Evolutionary conservation across 768 basidiomycete genomes (phyloP).

Genomic region (Gautieria morchelliformis): DNA sequence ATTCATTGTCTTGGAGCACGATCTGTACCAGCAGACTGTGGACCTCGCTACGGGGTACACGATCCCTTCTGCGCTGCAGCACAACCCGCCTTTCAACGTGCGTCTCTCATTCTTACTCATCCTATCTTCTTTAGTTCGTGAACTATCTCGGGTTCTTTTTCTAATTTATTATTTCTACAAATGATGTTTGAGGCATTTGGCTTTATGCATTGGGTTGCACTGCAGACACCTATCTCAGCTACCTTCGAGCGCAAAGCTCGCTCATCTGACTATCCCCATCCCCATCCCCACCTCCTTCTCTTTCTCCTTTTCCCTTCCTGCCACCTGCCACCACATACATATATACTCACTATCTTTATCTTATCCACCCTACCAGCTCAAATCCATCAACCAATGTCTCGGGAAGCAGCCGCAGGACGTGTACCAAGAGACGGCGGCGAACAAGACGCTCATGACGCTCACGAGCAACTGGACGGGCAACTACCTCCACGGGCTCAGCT

Average conservation of each 20-base stretch:
- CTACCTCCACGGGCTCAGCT: not conserved
- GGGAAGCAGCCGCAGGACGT: conserved; percentile 19
- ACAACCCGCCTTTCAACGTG: conserved; percentile 12
- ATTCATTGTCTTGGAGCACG: conserved; percentile 87
- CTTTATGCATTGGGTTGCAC: no score
- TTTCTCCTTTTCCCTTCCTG: no score
- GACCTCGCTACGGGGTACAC: conserved; percentile 38
- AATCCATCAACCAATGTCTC: conserved; percentile 15
- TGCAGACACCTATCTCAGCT: not conserved
- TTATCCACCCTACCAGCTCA: conserved; percentile 5
- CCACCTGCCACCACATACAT: no score
- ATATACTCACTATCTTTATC: not conserved
- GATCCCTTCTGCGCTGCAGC: conserved; percentile 29
- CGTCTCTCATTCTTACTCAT: no score
- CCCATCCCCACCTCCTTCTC: no score
- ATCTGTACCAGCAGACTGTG: conserved; percentile 51
- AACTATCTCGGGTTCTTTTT: not conserved
- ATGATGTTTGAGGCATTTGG: no score
- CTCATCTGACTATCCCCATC: no score
- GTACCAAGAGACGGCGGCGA: conserved; percentile 26
- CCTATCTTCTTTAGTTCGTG: conserved; percentile 21
- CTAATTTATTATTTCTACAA: no score
- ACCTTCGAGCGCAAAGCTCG: not conserved
- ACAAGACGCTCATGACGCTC: not conserved
- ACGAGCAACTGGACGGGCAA: not conserved